phyloP scores from a whole-genome alignment of 2,329 filamentous ascomycete species.

The Aaosphaeria arxii region DNA sequence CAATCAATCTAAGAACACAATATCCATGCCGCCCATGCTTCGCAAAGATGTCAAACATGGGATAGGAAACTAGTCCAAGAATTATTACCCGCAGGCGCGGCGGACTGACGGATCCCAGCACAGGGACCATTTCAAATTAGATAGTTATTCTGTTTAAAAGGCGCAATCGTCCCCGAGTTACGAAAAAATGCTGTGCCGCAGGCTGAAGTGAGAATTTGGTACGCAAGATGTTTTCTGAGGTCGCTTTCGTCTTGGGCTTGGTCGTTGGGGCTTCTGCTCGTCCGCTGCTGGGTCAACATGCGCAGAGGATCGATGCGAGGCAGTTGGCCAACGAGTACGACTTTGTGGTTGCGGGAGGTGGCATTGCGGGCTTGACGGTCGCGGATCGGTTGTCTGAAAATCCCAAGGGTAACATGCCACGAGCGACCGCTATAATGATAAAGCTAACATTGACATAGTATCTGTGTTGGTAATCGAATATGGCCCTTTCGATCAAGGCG shows the following conservation, averaged over 20 bases:
- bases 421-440: not conserved
- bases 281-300: constrained; percentile 5
- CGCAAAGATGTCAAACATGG: too few relatives aligned
- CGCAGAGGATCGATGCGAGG: constrained; percentile 6
- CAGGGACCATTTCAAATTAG: too few relatives aligned
- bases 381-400: constrained; percentile 24
- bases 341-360: constrained; percentile 24
- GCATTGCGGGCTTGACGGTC: constrained; percentile 21
- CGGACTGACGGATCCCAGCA: too few relatives aligned
- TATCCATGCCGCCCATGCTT: too few relatives aligned
- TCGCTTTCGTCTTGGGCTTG: not conserved
- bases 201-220: too few relatives aligned
- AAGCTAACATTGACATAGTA: constrained; percentile 6
- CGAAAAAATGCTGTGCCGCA: too few relatives aligned
- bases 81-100: too few relatives aligned
- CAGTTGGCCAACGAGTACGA: constrained; percentile 15
- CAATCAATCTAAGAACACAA: too few relatives aligned
- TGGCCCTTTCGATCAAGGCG: constrained; percentile 19
- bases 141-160: too few relatives aligned
- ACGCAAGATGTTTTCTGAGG: constrained; percentile 1
- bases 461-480: constrained; percentile 27
- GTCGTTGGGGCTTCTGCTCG: constrained; percentile 1
- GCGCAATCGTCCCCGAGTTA: too few relatives aligned
- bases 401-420: constrained; percentile 8
- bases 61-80: too few relatives aligned